Conservation (phyloP, 2,329 filamentous ascomycete species). For the Macrophomina pseudophaseolina region DNA sequence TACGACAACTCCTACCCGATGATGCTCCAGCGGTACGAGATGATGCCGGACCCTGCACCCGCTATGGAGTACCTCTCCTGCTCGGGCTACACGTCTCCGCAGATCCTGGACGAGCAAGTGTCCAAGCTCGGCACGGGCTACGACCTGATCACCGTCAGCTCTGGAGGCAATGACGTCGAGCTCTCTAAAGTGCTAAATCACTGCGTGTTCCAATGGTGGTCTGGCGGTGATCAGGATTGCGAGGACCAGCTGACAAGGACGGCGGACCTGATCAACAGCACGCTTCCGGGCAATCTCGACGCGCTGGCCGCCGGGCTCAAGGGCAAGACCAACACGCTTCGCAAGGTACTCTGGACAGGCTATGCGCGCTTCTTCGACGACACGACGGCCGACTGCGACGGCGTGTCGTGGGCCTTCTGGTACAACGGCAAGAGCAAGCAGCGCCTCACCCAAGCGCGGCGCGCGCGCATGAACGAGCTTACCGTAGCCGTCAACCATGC, state of each 20-base stretch:
- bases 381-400: slow-evolving; percentile 35
- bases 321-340: slow-evolving; percentile 28
- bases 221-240: slow-evolving; percentile 4
- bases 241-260: slow-evolving; percentile 24
- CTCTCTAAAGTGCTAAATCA: slow-evolving; percentile 36
- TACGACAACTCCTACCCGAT: slow-evolving; percentile 38
- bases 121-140: slow-evolving; percentile 30
- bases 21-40: slow-evolving; percentile 31
- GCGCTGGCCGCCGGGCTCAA: background rate
- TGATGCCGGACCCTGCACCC: slow-evolving; percentile 29
- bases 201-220: slow-evolving; percentile 41
- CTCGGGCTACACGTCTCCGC: slow-evolving; percentile 36
- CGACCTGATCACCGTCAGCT: slow-evolving; percentile 39
- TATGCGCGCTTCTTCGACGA: slow-evolving; percentile 40
- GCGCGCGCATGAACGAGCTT: slow-evolving; percentile 36
- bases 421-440: slow-evolving; percentile 19
- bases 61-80: slow-evolving; percentile 39
- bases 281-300: background rate
- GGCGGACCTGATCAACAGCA: background rate
- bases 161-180: slow-evolving; percentile 41
- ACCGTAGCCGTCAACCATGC: slow-evolving; percentile 35
- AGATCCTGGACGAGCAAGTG: slow-evolving; percentile 36
- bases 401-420: slow-evolving; percentile 35
- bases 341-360: slow-evolving; percentile 32
- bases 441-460: slow-evolving; percentile 33